Base-by-base conservation (phyloP, 345 rosid species). In the Eucalyptus albens region DNA sequence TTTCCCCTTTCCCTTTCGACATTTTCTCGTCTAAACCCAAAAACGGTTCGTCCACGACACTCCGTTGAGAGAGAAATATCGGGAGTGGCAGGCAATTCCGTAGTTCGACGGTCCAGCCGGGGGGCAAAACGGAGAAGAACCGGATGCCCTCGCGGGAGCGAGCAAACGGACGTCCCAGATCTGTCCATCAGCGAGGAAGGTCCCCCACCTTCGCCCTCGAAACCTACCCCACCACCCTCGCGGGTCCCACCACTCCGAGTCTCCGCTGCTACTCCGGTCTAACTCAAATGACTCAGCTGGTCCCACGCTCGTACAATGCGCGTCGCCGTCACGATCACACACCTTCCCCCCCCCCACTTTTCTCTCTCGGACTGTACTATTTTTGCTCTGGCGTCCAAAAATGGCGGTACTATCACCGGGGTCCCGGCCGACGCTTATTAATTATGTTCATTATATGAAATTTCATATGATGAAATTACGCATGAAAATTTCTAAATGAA, bases 271-370 rank as follows among this genome's bases (percentile, higher is more conserved):
- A 3, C 47, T 77, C 17, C 47, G 85, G 85, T 77, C 85, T 4
- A 77, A 77, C 85, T 22, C 26, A 11, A 40, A 40, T 40, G 47
- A 40, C 47, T 40, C 29, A 21, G 29, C 85, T 77, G 47, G 85
- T 22, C 85, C 85, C 85, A 77, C 85, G 47, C 47, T 77, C 85
- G 27, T 11, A 21, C 47, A 40, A 40, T 40, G 47, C 85, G 85
- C 85, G 85, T 77, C 85, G 47, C 47, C 47, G 29, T 40, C 85
- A 40, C 85, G 47, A 77, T 40, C 27, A 6, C 83, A 10, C 27
- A 5, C 42, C 11, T 9, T 5, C 12, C 4, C 4, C 21, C 6
- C 0, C 9, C 40, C 1, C 12, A 2, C 24, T 2, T 42, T 22
- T 21, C 15, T 37, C 21, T 10, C 11, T 69, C 3, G 44, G 5